Evolutionary conservation across 108 stramenopile genomes (phyloP), one percentile per base, ranked within the genome.

Genomic region (Nitzschia sp.): DNA sequence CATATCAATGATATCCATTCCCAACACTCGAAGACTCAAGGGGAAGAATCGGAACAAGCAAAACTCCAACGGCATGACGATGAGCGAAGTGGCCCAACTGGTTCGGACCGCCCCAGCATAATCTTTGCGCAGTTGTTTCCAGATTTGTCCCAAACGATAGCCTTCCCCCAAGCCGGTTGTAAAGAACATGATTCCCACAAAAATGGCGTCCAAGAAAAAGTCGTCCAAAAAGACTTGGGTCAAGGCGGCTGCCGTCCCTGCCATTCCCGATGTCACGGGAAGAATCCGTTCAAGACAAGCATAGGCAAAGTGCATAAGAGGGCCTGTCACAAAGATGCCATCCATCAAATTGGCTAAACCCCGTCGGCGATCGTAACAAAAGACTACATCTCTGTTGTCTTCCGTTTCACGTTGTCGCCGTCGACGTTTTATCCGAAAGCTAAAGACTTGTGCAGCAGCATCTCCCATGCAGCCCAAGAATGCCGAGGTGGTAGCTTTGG

Each of bases 31-130:
- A 42, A 89, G 67, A 61, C 80, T 75, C 6, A 89, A 55, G 0
- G 91, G 91, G 8, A 92, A 67, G 73, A 81, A 92, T 17, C 88
- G 83, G 71, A 92, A 92, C 7, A 71, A 75, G 7, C 86, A 34
- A 64, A 92, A 86, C 60, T 85, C 77, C 41, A 89, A 21, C 2
- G 91, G 91, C 66, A 86, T 77, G 38, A 89, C 53, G 1, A 74
- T 50, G 10, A 72, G n/a, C 41, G 79, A 78, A 5, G 86, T 86
- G 0, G 73, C n/a, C 76, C 86, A 83, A 21, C 81, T 66, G 15
- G 88, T 85, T 58, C 77, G 82, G 37, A 92, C 59, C 3, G 91
- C 80, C 3, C 73, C 65, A 6, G 75, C 57, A 51, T 82, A 89
- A 21, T 82, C 83, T 21, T 58, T 61, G 34, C 67, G 56, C 24